Evolutionary conservation across 345 rosid genomes (phyloP).

Genomic region (Syzygium oleosum): DNA sequence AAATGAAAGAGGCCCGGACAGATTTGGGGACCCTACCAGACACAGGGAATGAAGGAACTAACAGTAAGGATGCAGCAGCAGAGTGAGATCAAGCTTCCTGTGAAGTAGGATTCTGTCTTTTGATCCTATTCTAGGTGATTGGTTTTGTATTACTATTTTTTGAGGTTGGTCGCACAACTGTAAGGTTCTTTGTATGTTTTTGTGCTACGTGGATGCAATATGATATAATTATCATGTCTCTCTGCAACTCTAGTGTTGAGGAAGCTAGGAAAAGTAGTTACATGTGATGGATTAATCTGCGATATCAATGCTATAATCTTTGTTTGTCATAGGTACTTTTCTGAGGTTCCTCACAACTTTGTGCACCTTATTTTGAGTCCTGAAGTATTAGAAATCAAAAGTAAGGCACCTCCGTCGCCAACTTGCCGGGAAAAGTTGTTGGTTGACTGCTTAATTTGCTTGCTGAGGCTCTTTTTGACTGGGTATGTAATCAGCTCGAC

Average conservation of each 20-base stretch:
- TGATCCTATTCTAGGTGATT: neutral
- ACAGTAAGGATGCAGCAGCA: slow-evolving; percentile 32
- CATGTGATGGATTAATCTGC: neutral
- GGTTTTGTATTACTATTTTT: neutral
- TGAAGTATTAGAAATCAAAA: neutral
- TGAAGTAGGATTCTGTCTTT: neutral
- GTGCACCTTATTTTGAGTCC: neutral
- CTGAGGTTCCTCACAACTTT: neutral
- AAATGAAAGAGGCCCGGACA: slow-evolving; percentile 37
- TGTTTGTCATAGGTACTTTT: neutral
- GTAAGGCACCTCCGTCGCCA: neutral
- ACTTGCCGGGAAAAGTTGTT: neutral
- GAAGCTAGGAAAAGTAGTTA: neutral
- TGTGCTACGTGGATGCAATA: neutral
- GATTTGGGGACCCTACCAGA: slow-evolving; percentile 48
- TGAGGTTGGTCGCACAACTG: neutral
- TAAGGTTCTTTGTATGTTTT: neutral
- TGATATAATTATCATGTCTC: neutral
- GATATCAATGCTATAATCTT: neutral
- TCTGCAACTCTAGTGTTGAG: neutral
- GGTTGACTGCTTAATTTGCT: neutral
- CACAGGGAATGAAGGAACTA: slow-evolving; percentile 17
- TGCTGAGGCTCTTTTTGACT: neutral
- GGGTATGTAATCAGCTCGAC: neutral
- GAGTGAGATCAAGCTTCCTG: slow-evolving; percentile 22